These are phyloP conservation scores for Epichloe typhina DNA, from an alignment of 2,329 filamentous ascomycete genomes.

Conservation along the genomic window DNA sequence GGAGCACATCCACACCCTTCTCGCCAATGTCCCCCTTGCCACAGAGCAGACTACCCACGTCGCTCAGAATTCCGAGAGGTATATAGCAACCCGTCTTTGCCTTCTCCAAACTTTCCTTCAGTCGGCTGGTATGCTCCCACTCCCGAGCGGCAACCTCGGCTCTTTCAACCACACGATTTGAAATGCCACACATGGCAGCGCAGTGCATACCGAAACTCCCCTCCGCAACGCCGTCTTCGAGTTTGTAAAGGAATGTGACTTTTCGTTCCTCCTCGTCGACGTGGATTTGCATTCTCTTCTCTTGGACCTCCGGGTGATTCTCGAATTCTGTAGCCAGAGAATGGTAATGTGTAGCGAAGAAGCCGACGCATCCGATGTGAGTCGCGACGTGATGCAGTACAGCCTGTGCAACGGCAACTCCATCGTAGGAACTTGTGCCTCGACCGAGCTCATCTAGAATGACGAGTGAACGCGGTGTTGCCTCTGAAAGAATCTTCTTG, in stretches of 20 bases:
- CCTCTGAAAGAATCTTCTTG: conserved; percentile 93
- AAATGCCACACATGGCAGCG: conserved; percentile 94
- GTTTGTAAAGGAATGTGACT: conserved; percentile 94
- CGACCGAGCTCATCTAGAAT: conserved; percentile 94
- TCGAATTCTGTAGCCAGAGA: conserved; percentile 85
- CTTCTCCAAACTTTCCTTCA: conserved; percentile 78
- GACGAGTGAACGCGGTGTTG: conserved; percentile 83
- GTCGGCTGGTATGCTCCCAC: conserved; percentile 87
- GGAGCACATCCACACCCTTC: conserved; percentile 44
- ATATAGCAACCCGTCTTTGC: conserved; percentile 70
- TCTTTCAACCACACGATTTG: conserved; percentile 64
- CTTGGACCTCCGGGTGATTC: conserved; percentile 72
- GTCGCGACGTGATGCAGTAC: conserved; percentile 93
- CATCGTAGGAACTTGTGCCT: conserved; percentile 90
- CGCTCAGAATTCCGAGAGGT: conserved; percentile 75
- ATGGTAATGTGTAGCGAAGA: conserved; percentile 97
- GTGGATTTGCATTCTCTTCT: conserved; percentile 86
- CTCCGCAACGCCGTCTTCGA: conserved; percentile 87
- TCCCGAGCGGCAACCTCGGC: conserved; percentile 80
- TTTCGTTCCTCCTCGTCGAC: conserved; percentile 73
- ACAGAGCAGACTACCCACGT: conserved; percentile 66
- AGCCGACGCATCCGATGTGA: conserved; percentile 85
- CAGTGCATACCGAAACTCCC: conserved; percentile 99
- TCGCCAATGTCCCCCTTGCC: conserved; percentile 36
- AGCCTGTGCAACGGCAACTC: conserved; percentile 89